Percentiles rank a stretch among this genome's conserved stretches.
Evolutionary conservation across 768 basidiomycete species (phyloP).

Genomic region (Lactarius trivialis): DNA sequence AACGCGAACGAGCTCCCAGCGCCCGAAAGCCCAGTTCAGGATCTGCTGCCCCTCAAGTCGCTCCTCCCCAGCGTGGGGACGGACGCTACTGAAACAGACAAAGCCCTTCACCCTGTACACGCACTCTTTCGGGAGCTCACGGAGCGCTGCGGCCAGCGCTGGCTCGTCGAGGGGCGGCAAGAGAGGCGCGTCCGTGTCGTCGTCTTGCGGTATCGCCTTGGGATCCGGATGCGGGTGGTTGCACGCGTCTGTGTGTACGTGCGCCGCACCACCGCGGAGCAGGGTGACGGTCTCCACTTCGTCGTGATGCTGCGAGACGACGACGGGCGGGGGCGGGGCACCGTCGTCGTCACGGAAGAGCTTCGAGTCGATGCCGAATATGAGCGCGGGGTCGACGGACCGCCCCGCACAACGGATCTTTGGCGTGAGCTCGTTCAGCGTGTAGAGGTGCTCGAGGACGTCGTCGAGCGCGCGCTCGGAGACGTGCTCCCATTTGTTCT

Average conservation of each 20-base stretch:
- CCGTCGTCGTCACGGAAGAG: conserved; percentile 43
- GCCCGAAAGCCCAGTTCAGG: conserved; percentile 92
- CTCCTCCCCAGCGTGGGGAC: conserved; percentile 24
- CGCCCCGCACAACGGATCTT: conserved; percentile 63
- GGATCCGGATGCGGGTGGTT: not conserved
- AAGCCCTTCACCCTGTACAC: conserved; percentile 88
- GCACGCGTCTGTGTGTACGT: conserved; percentile 13
- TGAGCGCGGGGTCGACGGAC: conserved; percentile 68
- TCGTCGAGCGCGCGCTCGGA: conserved; percentile 72
- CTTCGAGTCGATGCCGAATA: conserved; percentile 89
- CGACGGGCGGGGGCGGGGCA: not conserved
- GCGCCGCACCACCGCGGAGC: conserved; percentile 35
- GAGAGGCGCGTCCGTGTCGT: not conserved
- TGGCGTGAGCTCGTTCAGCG: conserved; percentile 85
- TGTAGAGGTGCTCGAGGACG: conserved; percentile 81
- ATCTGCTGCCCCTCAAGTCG: conserved; percentile 36
- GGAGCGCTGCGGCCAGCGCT: conserved; percentile 43
- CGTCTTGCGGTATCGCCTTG: not conserved
- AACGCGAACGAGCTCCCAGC: conserved; percentile 59
- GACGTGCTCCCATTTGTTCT: conserved; percentile 91
- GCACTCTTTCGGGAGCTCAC: conserved; percentile 52
- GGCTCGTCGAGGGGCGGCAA: conserved; percentile 32
- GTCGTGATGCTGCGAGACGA: conserved; percentile 52
- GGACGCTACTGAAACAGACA: conserved; percentile 40
- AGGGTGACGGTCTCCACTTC: conserved; percentile 82